These are phyloP conservation scores for Amniculicola lignicola DNA, from an alignment of 495 filamentous ascomycete species.

Conservation along the genomic window DNA sequence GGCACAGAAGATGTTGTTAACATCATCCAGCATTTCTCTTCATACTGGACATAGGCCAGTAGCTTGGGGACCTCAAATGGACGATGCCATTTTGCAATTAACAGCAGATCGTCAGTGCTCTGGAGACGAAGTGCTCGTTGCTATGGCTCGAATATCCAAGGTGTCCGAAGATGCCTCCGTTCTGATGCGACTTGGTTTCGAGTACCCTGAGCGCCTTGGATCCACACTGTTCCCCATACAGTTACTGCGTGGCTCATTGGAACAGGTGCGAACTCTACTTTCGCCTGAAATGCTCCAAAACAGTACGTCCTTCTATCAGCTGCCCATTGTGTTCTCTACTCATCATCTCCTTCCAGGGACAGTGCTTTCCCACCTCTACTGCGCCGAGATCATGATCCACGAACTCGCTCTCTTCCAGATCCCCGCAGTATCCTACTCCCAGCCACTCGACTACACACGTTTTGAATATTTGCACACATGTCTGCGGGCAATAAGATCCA, in stretches of 20 bases:
- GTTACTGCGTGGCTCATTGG: neutral
- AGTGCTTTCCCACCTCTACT: neutral
- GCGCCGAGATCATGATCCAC: slow-evolving; percentile 3
- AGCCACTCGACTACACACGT: neutral
- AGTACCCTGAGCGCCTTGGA: neutral
- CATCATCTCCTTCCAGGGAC: neutral
- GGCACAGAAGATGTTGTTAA: neutral
- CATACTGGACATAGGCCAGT: neutral
- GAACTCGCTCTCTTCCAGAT: slow-evolving; percentile 4
- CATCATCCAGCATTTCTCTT: neutral
- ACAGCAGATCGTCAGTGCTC: neutral
- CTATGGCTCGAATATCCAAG: neutral
- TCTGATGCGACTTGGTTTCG: neutral
- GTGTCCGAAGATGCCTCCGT: slow-evolving; percentile 2
- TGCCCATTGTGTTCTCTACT: too few species aligned
- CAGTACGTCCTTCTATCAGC: too few species aligned
- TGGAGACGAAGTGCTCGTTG: slow-evolving; percentile 4
- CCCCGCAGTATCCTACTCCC: neutral
- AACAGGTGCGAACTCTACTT: neutral
- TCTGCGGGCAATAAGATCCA: neutral
- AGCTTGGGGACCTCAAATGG: slow-evolving; percentile 4
- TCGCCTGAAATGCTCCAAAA: neutral
- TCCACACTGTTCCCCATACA: neutral
- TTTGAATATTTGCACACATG: slow-evolving; percentile 7
- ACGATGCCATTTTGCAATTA: slow-evolving; percentile 2